phyloP scores from a whole-genome alignment of 805 yeast species.

The Ogataea paraovalis region DNA sequence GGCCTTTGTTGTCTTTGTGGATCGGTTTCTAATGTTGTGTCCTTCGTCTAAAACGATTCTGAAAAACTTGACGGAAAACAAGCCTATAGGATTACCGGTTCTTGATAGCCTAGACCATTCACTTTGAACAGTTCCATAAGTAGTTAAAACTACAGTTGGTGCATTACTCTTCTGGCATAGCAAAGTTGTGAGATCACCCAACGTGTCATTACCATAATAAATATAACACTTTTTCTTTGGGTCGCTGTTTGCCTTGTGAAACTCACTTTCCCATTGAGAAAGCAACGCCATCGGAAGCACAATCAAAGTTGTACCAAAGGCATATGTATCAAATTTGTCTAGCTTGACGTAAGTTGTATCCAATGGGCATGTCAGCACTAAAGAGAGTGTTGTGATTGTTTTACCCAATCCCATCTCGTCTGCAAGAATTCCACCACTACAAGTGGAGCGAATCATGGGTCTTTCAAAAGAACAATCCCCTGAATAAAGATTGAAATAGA shows the following conservation, averaged over 20 bases:
- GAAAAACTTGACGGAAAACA: conserved; percentile 70
- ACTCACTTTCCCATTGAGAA: conserved; percentile 90
- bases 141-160: conserved; percentile 73
- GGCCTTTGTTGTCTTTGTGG: conserved; percentile 76
- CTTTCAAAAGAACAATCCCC: conserved; percentile 71
- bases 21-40: conserved; percentile 78
- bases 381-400: conserved; percentile 76
- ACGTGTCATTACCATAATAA: conserved; percentile 69
- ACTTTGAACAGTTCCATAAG: conserved; percentile 80
- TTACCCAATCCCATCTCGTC: conserved; percentile 98
- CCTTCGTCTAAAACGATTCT: conserved; percentile 81
- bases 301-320: conserved; percentile 67
- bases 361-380: conserved; percentile 61
- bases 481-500: conserved; percentile 74
- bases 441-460: conserved; percentile 58
- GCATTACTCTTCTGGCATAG: conserved; percentile 41
- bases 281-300: conserved; percentile 88
- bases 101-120: conserved; percentile 56
- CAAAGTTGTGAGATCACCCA: conserved; percentile 44
- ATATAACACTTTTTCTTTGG: conserved; percentile 45
- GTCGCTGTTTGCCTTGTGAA: conserved; percentile 49
- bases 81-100: conserved; percentile 38
- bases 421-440: conserved; percentile 84
- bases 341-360: conserved; percentile 34
- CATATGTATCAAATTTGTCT: conserved; percentile 40